These are phyloP conservation scores for Purpureocillium takamizusanense DNA, from an alignment of 2,329 filamentous ascomycete genomes.

Conservation along the genomic window DNA sequence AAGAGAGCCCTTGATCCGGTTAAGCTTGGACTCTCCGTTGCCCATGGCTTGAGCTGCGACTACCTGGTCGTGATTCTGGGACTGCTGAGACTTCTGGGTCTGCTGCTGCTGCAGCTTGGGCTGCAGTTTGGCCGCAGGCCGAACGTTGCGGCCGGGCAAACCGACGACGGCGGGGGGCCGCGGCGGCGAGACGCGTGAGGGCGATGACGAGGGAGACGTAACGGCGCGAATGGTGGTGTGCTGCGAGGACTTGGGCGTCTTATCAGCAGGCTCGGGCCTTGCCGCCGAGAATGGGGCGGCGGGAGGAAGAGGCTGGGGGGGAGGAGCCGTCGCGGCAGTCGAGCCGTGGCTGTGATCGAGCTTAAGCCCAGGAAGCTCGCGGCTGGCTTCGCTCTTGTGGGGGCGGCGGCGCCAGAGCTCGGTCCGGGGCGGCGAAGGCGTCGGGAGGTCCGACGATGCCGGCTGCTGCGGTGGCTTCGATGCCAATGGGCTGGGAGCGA, in stretches of 20 bases:
- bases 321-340: constrained; percentile 25
- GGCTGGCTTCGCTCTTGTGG: constrained; percentile 35
- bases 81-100: neutral
- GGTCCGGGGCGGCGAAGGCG: constrained; percentile 18
- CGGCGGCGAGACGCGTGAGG: neutral
- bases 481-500: neutral
- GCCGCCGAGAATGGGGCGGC: neutral
- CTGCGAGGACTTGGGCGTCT: neutral
- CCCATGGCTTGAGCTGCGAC: constrained; percentile 21
- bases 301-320: neutral
- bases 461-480: constrained; percentile 6
- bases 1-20: constrained; percentile 16
- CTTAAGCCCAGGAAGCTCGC: constrained; percentile 39
- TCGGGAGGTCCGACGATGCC: constrained; percentile 8
- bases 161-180: constrained; percentile 10
- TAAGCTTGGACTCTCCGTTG: constrained; percentile 20
- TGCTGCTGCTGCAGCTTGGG: constrained; percentile 8
- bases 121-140: constrained; percentile 11
- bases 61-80: neutral
- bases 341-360: constrained; percentile 41
- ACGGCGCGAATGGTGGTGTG: constrained; percentile 1
- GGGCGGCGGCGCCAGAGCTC: constrained; percentile 43
- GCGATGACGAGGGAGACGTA: neutral
- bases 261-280: neutral
- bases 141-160: constrained; percentile 19